Conservation (phyloP, 805 yeast species). For the Teunomyces tritomae region DNA sequence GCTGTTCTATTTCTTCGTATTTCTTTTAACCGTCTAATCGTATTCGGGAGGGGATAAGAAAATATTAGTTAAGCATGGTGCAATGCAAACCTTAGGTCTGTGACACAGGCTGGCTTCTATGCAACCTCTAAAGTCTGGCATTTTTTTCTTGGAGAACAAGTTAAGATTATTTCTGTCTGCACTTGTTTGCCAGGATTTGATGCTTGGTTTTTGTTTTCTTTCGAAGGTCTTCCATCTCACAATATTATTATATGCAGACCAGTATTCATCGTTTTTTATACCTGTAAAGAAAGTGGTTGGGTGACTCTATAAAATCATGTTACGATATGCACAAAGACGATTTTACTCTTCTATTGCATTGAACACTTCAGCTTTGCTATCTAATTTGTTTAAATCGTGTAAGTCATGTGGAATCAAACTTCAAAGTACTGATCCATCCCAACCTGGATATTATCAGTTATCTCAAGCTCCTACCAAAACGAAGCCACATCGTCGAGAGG, state of each 20-base stretch:
- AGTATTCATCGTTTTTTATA: neutral
- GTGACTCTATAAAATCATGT: neutral
- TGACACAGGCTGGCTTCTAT: neutral
- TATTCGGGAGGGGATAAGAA: neutral
- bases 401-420: conserved; percentile 57
- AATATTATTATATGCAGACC: neutral
- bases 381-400: conserved; percentile 31
- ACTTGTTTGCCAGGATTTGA: neutral
- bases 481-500: conserved; percentile 16
- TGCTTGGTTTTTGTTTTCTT: neutral
- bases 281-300: neutral
- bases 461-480: neutral
- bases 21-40: neutral
- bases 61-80: neutral
- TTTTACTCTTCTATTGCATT: conserved; percentile 3
- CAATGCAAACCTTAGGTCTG: neutral
- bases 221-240: neutral
- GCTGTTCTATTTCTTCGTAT: neutral
- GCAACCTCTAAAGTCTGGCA: neutral
- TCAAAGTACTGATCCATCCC: conserved; percentile 36
- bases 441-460: conserved; percentile 44
- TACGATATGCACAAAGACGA: neutral
- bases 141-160: neutral
- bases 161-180: neutral
- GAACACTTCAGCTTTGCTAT: conserved; percentile 9